Evolutionary conservation across 768 basidiomycete species (phyloP).

Genomic region (Hygrocybe coccinea): DNA sequence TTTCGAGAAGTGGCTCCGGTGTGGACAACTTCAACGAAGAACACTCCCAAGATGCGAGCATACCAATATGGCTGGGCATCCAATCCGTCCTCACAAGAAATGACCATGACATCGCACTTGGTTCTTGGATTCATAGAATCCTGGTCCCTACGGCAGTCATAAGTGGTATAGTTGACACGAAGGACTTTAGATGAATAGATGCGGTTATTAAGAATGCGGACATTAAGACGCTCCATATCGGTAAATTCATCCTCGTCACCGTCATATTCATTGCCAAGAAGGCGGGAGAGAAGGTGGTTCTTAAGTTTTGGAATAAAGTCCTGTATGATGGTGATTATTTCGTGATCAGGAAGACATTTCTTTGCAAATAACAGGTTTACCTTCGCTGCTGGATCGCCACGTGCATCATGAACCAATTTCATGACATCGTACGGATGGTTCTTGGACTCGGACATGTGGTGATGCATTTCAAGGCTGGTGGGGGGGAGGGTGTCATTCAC

Average conservation of each 20-base stretch:
- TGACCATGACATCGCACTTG: constrained; percentile 36
- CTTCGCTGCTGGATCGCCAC: constrained; percentile 17
- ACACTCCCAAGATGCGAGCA: constrained; percentile 2
- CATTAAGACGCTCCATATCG: constrained; percentile 14
- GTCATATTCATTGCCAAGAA: constrained; percentile 13
- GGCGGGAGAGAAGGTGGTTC: constrained; percentile 27
- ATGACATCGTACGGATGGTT: constrained; percentile 8
- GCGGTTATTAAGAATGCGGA: constrained; percentile 20
- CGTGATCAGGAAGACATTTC: too few relatives aligned
- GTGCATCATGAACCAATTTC: constrained; percentile 10
- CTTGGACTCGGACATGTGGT: constrained; percentile 16
- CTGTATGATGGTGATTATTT: too few relatives aligned
- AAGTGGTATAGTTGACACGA: constrained; percentile 41
- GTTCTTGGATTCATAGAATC: constrained; percentile 38
- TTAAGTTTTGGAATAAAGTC: constrained; percentile 26
- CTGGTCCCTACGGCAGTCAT: constrained; percentile 38
- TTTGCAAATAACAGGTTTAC: constrained; percentile 1
- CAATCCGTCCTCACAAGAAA: constrained; percentile 16
- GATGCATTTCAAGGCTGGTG: constrained; percentile 8
- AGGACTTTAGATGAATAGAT: constrained; percentile 30
- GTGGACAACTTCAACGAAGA: constrained; percentile 3
- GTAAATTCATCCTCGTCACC: constrained; percentile 17
- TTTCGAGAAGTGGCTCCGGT: constrained; percentile 10
- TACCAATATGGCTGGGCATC: constrained; percentile 20
- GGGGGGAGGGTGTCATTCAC: constrained; percentile 3